Base-by-base conservation (phyloP, 2,329 filamentous ascomycete species). In the Exutisphaerella laricina region DNA sequence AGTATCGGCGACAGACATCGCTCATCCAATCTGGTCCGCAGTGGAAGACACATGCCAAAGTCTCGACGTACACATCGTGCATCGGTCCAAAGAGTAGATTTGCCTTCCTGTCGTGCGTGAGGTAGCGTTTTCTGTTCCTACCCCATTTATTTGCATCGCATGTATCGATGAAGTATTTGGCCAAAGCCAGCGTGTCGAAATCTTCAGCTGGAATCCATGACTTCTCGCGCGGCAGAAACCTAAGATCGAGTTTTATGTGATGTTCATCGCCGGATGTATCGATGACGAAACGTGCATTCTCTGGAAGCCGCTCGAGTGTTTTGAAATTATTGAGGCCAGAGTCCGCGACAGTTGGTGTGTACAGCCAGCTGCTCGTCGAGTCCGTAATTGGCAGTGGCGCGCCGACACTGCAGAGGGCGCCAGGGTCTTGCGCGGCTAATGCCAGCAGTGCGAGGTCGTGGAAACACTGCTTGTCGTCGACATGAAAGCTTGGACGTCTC, bases 31-130 rank as follows among this genome's bases (percentile, higher is more conserved):
- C 51, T 0, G 64, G 51, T 2, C 68, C 67, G 49, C 64, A 68
- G 7, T 62, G 58, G 41, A 69, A 60, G 1, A 65, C 54, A 48
- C 66, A 69, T 2, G 65, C 63, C 2, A 70, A 55, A 4, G 65
- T 67, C 41, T 69, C 64, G 10, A 62, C 57, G 52, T 68, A 70
- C 4, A 66, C 60, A 26, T 67, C 68, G n/a, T 57, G 55, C 57
- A 69, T 64, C 2, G 60, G 54, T 10, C 63, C 57, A 14, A 64
- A 63, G 12, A 65, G 59, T 3, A 57, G 50, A 22, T 69, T 64
- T 9, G 56, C 48, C 5, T 52, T 51, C 3, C 43, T 30, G 37
- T 63, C 59, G 25, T 53, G 45, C 6, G 56, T 46, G 14, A 63
- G 48, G 43, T 63, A 63, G n/a, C 60, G 56, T 23, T 55, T 53